Conservation (phyloP, 371 early-diverging fungal species). For the Funneliformis caledonium region DNA sequence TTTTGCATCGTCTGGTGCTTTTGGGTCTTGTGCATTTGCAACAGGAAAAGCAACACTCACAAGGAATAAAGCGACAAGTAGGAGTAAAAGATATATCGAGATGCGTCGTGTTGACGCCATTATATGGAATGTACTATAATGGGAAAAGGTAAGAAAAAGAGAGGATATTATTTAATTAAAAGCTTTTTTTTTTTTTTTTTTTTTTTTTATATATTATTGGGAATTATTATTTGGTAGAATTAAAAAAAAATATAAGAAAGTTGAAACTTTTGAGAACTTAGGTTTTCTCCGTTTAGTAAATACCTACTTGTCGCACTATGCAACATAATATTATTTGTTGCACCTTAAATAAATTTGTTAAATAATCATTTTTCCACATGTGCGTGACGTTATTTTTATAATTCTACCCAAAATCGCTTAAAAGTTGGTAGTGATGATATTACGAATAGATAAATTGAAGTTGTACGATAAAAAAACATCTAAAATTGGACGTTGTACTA, state of each 20-base stretch:
- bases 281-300: not conserved
- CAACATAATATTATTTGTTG: not conserved
- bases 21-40: not conserved
- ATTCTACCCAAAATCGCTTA: no score
- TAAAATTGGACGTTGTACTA: no score
- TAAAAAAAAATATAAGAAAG: not conserved
- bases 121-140: not conserved
- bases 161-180: not conserved
- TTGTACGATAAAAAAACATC: no score
- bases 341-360: not conserved
- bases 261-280: not conserved
- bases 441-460: no score
- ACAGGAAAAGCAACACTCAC: not conserved
- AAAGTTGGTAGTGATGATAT: no score
- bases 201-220: no score
- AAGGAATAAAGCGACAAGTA: not conserved
- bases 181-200: not conserved
- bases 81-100: not conserved
- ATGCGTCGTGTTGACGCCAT: slow-evolving; percentile 14
- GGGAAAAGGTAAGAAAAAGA: not conserved
- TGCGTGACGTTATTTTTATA: no score
- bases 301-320: slow-evolving; percentile 47
- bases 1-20: not conserved
- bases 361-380: no score
- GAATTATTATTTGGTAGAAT: no score